Percentiles rank a stretch among this genome's conserved stretches.
phyloP scores from a whole-genome alignment of 805 yeast genomes.

The Candida hungchunana region DNA sequence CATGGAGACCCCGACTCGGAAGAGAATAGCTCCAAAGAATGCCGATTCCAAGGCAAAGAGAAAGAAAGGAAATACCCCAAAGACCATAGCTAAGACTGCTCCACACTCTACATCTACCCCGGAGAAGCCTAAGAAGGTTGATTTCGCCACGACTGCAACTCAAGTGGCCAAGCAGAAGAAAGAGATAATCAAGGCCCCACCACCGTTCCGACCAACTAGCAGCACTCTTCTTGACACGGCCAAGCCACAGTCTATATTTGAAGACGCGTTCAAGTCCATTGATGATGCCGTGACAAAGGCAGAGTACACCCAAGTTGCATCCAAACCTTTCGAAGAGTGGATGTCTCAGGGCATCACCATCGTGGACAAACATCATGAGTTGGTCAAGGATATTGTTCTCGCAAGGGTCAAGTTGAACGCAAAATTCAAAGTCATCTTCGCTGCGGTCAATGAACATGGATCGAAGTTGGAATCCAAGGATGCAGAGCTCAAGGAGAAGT shows the following conservation, averaged over 20 bases:
- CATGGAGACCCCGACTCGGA: slow-evolving; percentile 17
- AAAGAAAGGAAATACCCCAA: slow-evolving; percentile 4
- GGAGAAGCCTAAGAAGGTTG: slow-evolving; percentile 2
- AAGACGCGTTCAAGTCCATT: slow-evolving; percentile 19
- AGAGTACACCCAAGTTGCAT: slow-evolving; percentile 27
- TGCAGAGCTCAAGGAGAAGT: slow-evolving; percentile 30
- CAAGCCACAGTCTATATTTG: too few species aligned
- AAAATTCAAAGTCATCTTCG: slow-evolving; percentile 36
- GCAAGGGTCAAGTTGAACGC: slow-evolving; percentile 38
- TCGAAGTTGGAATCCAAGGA: slow-evolving; percentile 31
- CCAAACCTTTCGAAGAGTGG: slow-evolving; percentile 34
- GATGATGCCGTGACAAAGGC: slow-evolving; percentile 20
- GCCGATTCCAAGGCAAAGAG: slow-evolving; percentile 2
- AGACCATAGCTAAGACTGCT: background rate
- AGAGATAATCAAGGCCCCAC: slow-evolving; percentile 10
- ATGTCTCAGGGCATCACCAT: slow-evolving; percentile 31
- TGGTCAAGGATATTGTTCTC: slow-evolving; percentile 32
- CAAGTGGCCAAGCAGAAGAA: background rate
- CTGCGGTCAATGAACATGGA: slow-evolving; percentile 34
- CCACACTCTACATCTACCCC: slow-evolving; percentile 9
- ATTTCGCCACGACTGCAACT: background rate
- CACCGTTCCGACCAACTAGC: slow-evolving; percentile 8
- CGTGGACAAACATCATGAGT: slow-evolving; percentile 29
- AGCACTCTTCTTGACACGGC: slow-evolving; percentile 9
- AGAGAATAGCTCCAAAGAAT: slow-evolving; percentile 6